A percentile compares a stretch with the other conserved stretches of the same genome.
phyloP scores from a whole-genome alignment of 768 basidiomycete genomes.

The Polyporus arcularius region DNA sequence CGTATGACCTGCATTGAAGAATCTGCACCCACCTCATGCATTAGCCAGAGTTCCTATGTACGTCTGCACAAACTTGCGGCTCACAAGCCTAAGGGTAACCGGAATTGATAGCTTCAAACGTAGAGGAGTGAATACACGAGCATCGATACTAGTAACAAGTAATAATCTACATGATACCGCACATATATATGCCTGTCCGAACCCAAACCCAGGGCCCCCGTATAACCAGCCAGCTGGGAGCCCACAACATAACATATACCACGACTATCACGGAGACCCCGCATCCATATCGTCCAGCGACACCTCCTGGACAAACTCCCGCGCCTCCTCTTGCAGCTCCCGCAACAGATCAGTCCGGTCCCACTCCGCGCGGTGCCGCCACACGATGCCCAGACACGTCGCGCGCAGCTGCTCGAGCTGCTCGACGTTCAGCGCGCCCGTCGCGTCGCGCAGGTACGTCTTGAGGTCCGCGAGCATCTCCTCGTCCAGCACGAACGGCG shows the following conservation, averaged over 20 bases:
- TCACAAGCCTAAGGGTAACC: too few relatives aligned
- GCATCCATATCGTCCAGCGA: conserved; percentile 28
- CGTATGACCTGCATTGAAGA: too few relatives aligned
- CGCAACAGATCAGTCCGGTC: conserved; percentile 66
- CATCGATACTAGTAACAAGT: conserved; percentile 3
- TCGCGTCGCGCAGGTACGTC: conserved; percentile 50
- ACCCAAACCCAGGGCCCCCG: neutral
- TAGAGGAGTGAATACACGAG: neutral
- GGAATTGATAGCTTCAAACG: too few relatives aligned
- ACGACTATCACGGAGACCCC: conserved; percentile 7
- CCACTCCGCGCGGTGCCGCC: conserved; percentile 84
- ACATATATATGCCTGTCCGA: neutral
- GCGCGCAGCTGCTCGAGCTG: conserved; percentile 94
- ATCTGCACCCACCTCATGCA: too few relatives aligned
- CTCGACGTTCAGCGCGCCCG: conserved; percentile 71
- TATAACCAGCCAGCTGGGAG: too few relatives aligned
- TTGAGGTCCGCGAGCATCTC: conserved; percentile 50
- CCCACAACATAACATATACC: neutral
- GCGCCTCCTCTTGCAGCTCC: conserved; percentile 58
- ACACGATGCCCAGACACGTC: conserved; percentile 75
- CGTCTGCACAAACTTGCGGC: too few relatives aligned
- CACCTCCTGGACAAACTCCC: conserved; percentile 70
- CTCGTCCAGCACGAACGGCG: conserved; percentile 73
- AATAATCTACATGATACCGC: neutral
- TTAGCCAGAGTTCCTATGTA: too few relatives aligned